Evolutionary conservation across 257 asterid species (phyloP).

Genomic region (Solanum pinnatisectum): DNA sequence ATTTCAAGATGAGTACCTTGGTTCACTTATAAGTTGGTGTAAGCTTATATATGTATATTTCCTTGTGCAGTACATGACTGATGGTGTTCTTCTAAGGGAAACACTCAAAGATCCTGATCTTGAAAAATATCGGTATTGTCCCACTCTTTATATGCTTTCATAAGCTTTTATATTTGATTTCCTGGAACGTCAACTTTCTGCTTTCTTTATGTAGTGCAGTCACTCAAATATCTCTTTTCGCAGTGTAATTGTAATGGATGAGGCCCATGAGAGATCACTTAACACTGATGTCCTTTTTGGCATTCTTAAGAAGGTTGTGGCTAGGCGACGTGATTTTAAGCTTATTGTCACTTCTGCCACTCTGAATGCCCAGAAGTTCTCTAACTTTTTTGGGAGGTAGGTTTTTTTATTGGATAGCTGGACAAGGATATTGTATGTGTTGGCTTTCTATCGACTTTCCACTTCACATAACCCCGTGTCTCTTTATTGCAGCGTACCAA

Average conservation of each 20-base stretch:
- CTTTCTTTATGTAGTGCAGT: not conserved
- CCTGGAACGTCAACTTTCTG: not conserved
- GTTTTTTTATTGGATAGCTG: not conserved
- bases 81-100: conserved; percentile 96
- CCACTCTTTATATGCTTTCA: not conserved
- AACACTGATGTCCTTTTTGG: conserved; percentile 92
- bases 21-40: not conserved
- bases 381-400: conserved; percentile 90
- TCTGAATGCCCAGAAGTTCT: conserved; percentile 82
- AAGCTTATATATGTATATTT: not conserved
- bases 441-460: not conserved
- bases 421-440: not conserved
- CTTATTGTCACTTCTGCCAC: conserved; percentile 97
- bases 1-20: not conserved
- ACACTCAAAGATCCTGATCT: conserved; percentile 89
- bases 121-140: conserved; percentile 76
- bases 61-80: conserved; percentile 81
- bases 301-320: conserved; percentile 89
- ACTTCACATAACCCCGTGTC: not conserved
- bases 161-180: not conserved
- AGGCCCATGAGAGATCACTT: conserved; percentile 94
- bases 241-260: conserved; percentile 91
- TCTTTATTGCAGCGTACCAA: conserved; percentile 65
- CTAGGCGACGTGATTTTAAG: conserved; percentile 92
- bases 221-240: conserved; percentile 1